Percentiles rank a stretch among this genome's conserved stretches.
phyloP scores from a whole-genome alignment of 179 eudicot genomes.

The Dionaea muscipula region DNA sequence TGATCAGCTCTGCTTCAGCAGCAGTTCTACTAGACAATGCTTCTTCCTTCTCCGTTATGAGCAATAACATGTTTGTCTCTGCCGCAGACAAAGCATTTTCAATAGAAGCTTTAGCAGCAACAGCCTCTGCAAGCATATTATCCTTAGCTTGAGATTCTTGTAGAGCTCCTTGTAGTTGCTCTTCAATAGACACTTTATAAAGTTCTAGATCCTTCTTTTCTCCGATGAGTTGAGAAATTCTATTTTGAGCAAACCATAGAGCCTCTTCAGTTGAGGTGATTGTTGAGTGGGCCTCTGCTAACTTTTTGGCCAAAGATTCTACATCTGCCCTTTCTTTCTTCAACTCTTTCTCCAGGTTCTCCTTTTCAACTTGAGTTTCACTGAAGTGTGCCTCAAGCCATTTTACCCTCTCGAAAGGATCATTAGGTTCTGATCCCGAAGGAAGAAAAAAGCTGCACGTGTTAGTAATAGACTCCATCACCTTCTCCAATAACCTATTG shows the following conservation, averaged over 20 bases:
- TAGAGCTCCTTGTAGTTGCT: slow-evolving; percentile 40
- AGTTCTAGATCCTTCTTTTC: slow-evolving; percentile 56
- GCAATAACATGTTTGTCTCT: slow-evolving; percentile 34
- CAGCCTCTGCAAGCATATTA: slow-evolving; percentile 37
- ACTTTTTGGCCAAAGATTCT: slow-evolving; percentile 29
- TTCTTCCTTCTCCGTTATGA: slow-evolving; percentile 50
- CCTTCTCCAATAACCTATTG: slow-evolving; percentile 38
- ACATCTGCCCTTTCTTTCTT: slow-evolving; percentile 33
- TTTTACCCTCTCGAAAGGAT: slow-evolving; percentile 58
- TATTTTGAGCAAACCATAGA: slow-evolving; percentile 40
- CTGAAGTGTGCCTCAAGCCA: slow-evolving; percentile 46
- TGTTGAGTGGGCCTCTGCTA: slow-evolving; percentile 33
- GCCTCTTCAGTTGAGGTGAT: slow-evolving; percentile 59
- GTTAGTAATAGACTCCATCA: slow-evolving; percentile 41
- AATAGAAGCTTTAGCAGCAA: slow-evolving; percentile 31
- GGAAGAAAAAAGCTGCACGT: slow-evolving; percentile 30
- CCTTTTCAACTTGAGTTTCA: slow-evolving; percentile 47
- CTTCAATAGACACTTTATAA: slow-evolving; percentile 27
- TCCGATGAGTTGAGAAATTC: slow-evolving; percentile 35
- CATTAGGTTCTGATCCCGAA: slow-evolving; percentile 29
- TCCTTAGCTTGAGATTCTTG: slow-evolving; percentile 30
- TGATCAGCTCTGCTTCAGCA: slow-evolving; percentile 46
- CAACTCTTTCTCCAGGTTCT: slow-evolving; percentile 45
- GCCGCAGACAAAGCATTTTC: slow-evolving; percentile 56
- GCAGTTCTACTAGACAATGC: slow-evolving; percentile 34